These are phyloP conservation scores for Penicillium bovifimosum DNA, from an alignment of 495 filamentous ascomycete genomes.

Conservation along the genomic window DNA sequence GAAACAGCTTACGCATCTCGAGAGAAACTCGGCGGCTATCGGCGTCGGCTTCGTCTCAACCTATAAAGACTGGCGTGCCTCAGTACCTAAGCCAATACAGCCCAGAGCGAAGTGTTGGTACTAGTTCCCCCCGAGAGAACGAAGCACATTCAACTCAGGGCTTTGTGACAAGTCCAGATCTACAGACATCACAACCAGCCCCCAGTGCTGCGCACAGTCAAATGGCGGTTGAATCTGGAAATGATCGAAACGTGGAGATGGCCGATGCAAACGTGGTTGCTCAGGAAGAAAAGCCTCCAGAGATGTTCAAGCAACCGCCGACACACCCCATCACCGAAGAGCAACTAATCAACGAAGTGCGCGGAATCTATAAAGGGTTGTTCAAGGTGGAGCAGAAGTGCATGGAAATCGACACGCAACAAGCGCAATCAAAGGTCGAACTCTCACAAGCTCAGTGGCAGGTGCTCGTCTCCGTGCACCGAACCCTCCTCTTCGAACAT, in stretches of 20 bases:
- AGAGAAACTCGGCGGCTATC: slow-evolving; percentile 6
- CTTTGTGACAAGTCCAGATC: not conserved
- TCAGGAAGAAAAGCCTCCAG: slow-evolving; percentile 38
- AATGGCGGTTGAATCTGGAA: not conserved
- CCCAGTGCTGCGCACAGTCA: slow-evolving; percentile 1
- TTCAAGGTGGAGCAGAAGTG: slow-evolving; percentile 78
- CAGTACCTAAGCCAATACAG: not conserved
- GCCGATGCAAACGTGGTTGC: slow-evolving; percentile 7
- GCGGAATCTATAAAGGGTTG: slow-evolving; percentile 70
- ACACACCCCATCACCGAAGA: slow-evolving; percentile 69
- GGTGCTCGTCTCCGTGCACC: slow-evolving; percentile 64
- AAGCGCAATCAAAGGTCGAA: slow-evolving; percentile 37
- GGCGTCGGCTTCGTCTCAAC: slow-evolving; percentile 3
- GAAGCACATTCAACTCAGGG: not conserved
- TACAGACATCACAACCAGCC: slow-evolving; percentile 5
- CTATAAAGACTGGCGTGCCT: not conserved
- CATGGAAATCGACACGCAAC: slow-evolving; percentile 62
- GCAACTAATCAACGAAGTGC: slow-evolving; percentile 61
- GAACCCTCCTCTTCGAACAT: slow-evolving; percentile 69
- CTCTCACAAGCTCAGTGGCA: slow-evolving; percentile 66
- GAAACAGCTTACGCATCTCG: slow-evolving; percentile 5
- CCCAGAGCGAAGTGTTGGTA: not conserved
- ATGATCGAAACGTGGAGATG: slow-evolving; percentile 7
- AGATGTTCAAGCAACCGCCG: slow-evolving; percentile 51
- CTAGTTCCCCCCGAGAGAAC: not conserved